Evolutionary conservation across 2,329 filamentous ascomycete species (phyloP).

Genomic region (Pseudogymnoascus sp.): DNA sequence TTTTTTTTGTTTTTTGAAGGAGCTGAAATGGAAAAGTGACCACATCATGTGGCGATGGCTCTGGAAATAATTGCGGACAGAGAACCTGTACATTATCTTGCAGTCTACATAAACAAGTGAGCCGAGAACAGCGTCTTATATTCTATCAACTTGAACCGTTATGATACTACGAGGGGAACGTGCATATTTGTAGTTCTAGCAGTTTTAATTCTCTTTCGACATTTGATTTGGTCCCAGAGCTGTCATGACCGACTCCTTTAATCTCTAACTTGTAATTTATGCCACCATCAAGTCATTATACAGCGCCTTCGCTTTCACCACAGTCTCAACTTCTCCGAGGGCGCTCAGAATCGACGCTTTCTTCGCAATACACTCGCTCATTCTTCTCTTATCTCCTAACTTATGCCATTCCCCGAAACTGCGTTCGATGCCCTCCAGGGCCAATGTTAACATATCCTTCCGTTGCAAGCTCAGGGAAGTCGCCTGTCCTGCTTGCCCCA

Average conservation of each 20-base stretch:
- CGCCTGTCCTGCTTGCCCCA: constrained; percentile 50
- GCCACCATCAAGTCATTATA: constrained; percentile 38
- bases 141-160: neutral
- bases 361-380: constrained; percentile 44
- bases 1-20: constrained; percentile 3
- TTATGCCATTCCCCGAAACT: constrained; percentile 45
- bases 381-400: constrained; percentile 52
- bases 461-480: constrained; percentile 27
- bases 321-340: constrained; percentile 43
- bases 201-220: neutral
- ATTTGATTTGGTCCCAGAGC: neutral
- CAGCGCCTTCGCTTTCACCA: constrained; percentile 47
- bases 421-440: constrained; percentile 39
- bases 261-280: neutral
- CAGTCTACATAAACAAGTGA: constrained; percentile 2
- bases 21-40: constrained; percentile 6
- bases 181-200: neutral
- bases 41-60: neutral
- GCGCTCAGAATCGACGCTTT: constrained; percentile 56
- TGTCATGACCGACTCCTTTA: neutral
- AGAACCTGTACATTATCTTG: constrained; percentile 8
- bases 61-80: constrained; percentile 4
- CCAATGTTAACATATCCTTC: constrained; percentile 41
- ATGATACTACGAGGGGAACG: neutral
- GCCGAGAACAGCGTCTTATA: neutral